Evolutionary conservation across 2,329 filamentous ascomycete species (phyloP).

Genomic region (Ophiostoma montium): DNA sequence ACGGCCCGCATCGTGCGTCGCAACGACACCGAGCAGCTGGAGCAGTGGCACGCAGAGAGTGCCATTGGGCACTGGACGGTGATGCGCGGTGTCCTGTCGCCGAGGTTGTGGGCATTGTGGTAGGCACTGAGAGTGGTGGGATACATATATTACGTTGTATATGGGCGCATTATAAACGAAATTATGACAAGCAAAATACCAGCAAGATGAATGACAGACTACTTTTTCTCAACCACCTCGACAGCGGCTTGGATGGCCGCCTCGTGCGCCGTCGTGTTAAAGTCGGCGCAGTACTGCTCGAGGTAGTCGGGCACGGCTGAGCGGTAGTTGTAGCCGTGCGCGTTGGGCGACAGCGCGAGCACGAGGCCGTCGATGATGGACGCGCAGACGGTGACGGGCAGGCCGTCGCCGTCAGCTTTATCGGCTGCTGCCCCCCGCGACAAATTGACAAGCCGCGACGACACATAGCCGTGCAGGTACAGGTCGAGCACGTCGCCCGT

Average conservation of each 20-base stretch:
- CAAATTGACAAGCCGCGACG: constrained; percentile 59
- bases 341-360: constrained; percentile 64
- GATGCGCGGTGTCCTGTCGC: constrained; percentile 74
- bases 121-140: constrained; percentile 21
- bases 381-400: constrained; percentile 60
- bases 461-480: constrained; percentile 78
- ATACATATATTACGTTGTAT: not conserved
- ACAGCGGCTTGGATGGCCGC: constrained; percentile 16
- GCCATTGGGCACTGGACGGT: constrained; percentile 80
- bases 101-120: constrained; percentile 76
- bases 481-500: constrained; percentile 53
- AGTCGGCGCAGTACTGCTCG: constrained; percentile 24
- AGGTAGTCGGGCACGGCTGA: constrained; percentile 48
- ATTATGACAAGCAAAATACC: not conserved
- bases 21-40: constrained; percentile 53
- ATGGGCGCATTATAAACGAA: not conserved
- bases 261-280: constrained; percentile 19
- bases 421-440: constrained; percentile 23
- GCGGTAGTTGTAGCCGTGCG: constrained; percentile 73
- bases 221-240: constrained; percentile 4
- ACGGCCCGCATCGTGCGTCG: constrained; percentile 40
- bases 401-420: constrained; percentile 10
- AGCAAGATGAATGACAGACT: not conserved
- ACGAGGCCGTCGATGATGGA: constrained; percentile 69
- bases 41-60: constrained; percentile 58